Evolutionary conservation across 148 eudicot genomes (phyloP).

Genomic region (Persicaria tinctoria): DNA sequence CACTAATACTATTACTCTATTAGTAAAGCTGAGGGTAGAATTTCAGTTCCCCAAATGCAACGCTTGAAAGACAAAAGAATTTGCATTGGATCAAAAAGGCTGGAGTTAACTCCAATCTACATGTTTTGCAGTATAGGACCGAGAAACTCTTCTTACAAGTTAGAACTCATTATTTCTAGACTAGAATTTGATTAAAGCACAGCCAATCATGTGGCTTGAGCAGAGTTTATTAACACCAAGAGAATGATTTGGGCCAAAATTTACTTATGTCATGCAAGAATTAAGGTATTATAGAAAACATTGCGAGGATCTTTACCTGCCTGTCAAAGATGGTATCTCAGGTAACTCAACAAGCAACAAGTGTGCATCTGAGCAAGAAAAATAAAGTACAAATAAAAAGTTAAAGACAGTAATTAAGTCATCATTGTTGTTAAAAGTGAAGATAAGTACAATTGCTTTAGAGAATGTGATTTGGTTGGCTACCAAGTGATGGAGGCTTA

Average conservation of each 20-base stretch:
- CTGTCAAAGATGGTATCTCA: conserved; percentile 63
- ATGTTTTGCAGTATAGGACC: neutral
- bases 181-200: neutral
- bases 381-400: conserved; percentile 5
- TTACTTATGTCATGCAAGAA: neutral
- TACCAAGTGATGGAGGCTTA: conserved; percentile 96
- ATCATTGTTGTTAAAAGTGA: neutral
- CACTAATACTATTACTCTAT: neutral
- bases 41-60: neutral
- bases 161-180: neutral
- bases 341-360: conserved; percentile 82
- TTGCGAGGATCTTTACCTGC: conserved; percentile 37
- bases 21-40: neutral
- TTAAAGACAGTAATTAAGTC: neutral
- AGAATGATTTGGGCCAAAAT: too few relatives aligned
- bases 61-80: neutral
- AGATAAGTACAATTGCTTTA: neutral
- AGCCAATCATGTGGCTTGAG: too few relatives aligned
- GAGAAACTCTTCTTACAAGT: neutral
- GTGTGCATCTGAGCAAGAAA: conserved; percentile 69
- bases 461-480: neutral
- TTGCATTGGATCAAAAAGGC: neutral
- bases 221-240: neutral
- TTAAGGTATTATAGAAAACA: neutral
- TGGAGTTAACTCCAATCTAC: neutral